Evolutionary conservation across 129 eudicot genomes (phyloP).

Genomic region (carrot (Daucus carota)): DH1_v3.0 NC_030386.2:37229501-37230000

Average conservation of each 20-base stretch:
- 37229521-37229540: background rate
- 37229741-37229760: background rate
- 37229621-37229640: background rate
- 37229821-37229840: background rate
- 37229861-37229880: background rate
- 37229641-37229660: background rate
- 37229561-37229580: background rate
- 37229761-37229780: background rate
- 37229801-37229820: background rate
- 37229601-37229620: background rate
- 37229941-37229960: background rate
- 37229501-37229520: background rate
- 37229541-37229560: background rate
- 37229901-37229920: background rate
- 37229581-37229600: background rate
- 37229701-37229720: background rate
- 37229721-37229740: background rate
- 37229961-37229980: too few relatives aligned
- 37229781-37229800: background rate
- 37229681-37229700: background rate
- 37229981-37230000: background rate
- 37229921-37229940: background rate
- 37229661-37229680: background rate
- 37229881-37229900: background rate
- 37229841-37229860: background rate